Evolutionary conservation across 2,329 filamentous ascomycete species (phyloP), one percentile per base, ranked within the genome.

Genomic region (Trichophyton simii): DNA sequence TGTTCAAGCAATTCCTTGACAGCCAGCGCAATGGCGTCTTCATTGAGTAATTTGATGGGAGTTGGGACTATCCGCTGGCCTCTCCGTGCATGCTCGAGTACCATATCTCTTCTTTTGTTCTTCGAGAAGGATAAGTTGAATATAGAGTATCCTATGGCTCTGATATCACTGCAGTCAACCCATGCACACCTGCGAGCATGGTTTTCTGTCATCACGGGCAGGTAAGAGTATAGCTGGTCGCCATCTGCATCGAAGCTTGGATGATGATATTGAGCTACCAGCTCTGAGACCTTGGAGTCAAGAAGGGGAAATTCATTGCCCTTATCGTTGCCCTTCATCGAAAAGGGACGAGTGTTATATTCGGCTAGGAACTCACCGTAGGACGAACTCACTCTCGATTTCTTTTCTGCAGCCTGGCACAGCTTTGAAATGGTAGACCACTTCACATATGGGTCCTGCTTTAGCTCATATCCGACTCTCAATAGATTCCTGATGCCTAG

Each of bases 191-290:
- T 77, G 34, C 79, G 77, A n/a, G 71, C 68, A 18, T 80, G 79
- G 61, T 78, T 80, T 64, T 87, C 84, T 8, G 84, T 73, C 0
- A 90, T 71, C 22, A 86, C 77, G 0, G 86, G 85, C 0, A 91
- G 77, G 69, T 87, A 91, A 11, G 89, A 78, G 46, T 79, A 72
- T 11, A 73, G 67, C 0, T 65, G 62, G 1, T 71, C 64, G 1
- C 61, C 61, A 18, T 59, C 46, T 3, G 66, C 42, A 54, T 66
- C 65, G 4, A 67, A 60, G 34, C 64, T 63, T 15, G 67, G 66
- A 36, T 63, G 57, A 52, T 70, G 64, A 62, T 75, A 75, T 64
- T 82, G 77, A 63, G 78, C 73, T 52, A 79, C 72, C 34, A 81
- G 68, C 67, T 83, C 82, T 0, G 78, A 80, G 9, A 80, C 70